Base-by-base conservation (phyloP, 805 yeast species). In the Phaffomyces opuntiae region DNA sequence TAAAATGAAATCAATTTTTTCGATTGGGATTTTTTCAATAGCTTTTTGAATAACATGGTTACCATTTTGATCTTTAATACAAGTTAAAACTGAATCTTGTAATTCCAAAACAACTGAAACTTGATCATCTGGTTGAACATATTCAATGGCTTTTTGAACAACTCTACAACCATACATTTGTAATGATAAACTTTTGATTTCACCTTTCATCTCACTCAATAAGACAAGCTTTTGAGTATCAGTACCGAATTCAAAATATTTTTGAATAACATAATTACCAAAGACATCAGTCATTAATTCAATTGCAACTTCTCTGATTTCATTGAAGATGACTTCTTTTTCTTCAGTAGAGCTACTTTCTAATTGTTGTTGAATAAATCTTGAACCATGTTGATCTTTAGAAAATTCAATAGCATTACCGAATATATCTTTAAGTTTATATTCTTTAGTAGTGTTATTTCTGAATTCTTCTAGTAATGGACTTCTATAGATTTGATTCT, bases 121-220 rank as follows among this genome's bases (percentile, higher is more conserved):
- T 64, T 87, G 93, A 51, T 86, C 85, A 1, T 74, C 76, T 9
- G 77, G 63, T 4, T 70, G 70, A 37, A 87, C 72, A 49, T 79
- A 80, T 62, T 87, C 96, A 44, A 93, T 71, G 1, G 97, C 97
- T 59, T 88, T 77, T 66, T 93, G 99, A 33, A 93, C 95, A 40
- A 93, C 99, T 53, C 99, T 76, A 63, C 99, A 93, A 3, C 98
- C 98, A 64, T 93, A 93, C 96, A 91, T 91, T 60, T 93, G 98
- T 59, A 89, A 66, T 0, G 96, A 84, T 46, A 93, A 69, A 19
- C 74, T 75, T 50, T 84, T 75, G 59, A 93, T 79, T 42, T 82
- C 82, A 8, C 90, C 88, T 46, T 72, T 71, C 89, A 89, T 83
- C 44, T 74, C 71, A 36, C 76, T 81, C 43, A 87, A 77, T 51